phyloP scores from a whole-genome alignment of 805 yeast species.

The Ogataea corticis region DNA sequence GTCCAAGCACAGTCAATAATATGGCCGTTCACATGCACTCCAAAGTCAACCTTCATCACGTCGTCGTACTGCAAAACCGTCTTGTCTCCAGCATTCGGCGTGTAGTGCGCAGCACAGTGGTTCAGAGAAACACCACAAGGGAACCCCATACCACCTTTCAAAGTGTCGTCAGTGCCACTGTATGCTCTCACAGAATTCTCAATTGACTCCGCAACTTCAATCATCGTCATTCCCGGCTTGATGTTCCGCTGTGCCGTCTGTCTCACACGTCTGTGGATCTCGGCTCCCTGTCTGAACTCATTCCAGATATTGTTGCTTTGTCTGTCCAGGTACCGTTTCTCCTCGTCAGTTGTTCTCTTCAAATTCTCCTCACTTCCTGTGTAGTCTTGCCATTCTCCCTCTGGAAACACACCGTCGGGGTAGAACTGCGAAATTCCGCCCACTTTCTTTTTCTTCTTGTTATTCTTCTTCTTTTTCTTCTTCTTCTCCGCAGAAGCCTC shows the following conservation, averaged over 20 bases:
- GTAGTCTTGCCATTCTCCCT: constrained; percentile 85
- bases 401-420: constrained; percentile 76
- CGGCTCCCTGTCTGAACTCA: constrained; percentile 94
- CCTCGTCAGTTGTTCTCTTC: constrained; percentile 82
- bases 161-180: constrained; percentile 57
- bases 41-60: constrained; percentile 95
- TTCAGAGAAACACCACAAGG: constrained; percentile 97
- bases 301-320: constrained; percentile 67
- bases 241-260: constrained; percentile 70
- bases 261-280: constrained; percentile 90
- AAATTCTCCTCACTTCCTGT: constrained; percentile 56
- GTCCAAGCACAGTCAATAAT: constrained; percentile 97
- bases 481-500: constrained; percentile 31
- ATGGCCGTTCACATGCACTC: constrained; percentile 93
- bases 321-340: constrained; percentile 74
- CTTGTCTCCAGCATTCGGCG: constrained; percentile 94
- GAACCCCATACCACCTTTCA: constrained; percentile 89
- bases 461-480: constrained; percentile 55
- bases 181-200: constrained; percentile 81
- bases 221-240: constrained; percentile 90
- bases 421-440: constrained; percentile 66
- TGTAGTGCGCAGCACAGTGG: constrained; percentile 96
- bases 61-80: constrained; percentile 80
- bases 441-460: constrained; percentile 56
- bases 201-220: constrained; percentile 83